A percentile compares a stretch with the other conserved stretches of the same genome.
These are phyloP conservation scores for Xylariaceae sp. DNA, from an alignment of 2,329 filamentous ascomycete species.

Conservation along the genomic window DNA sequence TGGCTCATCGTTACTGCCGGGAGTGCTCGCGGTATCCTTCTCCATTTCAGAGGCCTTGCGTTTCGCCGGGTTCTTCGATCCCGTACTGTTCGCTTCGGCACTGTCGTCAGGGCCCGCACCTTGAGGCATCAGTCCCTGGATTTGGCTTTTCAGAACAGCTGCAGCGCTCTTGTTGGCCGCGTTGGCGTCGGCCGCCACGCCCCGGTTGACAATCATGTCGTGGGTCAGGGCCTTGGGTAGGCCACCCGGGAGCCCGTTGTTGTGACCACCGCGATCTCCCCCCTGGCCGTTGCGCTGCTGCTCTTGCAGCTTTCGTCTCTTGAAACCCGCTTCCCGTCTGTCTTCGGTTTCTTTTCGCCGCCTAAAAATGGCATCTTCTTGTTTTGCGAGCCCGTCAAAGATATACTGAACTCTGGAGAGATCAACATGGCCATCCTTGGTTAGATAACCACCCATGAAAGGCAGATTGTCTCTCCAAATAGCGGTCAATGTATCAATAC, in stretches of 20 bases:
- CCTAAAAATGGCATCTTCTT: conserved; percentile 90
- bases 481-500: conserved; percentile 91
- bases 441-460: conserved; percentile 89
- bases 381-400: conserved; percentile 77
- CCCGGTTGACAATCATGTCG: conserved; percentile 75
- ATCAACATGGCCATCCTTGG: conserved; percentile 88
- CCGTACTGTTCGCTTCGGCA: conserved; percentile 15
- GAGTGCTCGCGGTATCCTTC: conserved; percentile 51
- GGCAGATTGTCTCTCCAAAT: conserved; percentile 94
- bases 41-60: conserved; percentile 63
- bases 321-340: conserved; percentile 68
- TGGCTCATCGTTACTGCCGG: conserved; percentile 55
- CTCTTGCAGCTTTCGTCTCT: conserved; percentile 68
- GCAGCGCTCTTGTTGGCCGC: conserved; percentile 91
- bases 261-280: conserved; percentile 9
- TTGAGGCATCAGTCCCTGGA: conserved; percentile 42
- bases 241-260: conserved; percentile 41
- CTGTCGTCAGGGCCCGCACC: conserved; percentile 9
- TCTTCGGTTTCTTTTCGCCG: conserved; percentile 82
- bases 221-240: conserved; percentile 61
- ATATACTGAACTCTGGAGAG: conserved; percentile 82
- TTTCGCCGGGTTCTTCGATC: conserved; percentile 38
- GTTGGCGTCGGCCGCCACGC: conserved; percentile 59
- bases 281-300: conserved; percentile 33
- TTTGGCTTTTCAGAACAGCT: conserved; percentile 73